phyloP scores from a whole-genome alignment of 2,329 filamentous ascomycete genomes.

The Nigrograna mackinnonii region DNA sequence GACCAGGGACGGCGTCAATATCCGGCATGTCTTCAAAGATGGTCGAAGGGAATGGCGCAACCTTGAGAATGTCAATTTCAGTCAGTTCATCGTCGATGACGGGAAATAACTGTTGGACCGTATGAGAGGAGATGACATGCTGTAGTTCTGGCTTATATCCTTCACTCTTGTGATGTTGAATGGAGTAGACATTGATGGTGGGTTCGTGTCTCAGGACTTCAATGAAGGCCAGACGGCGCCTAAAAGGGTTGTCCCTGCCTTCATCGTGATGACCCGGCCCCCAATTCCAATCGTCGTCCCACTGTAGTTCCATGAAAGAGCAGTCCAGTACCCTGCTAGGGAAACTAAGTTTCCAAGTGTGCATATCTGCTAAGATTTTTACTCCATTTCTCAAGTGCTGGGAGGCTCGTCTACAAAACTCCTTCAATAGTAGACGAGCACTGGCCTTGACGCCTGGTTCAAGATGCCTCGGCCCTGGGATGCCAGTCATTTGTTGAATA shows the following conservation, averaged over 20 bases:
- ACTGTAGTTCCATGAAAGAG: constrained; percentile 3
- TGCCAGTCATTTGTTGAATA: constrained; percentile 13
- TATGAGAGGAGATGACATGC: neutral
- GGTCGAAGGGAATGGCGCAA: neutral
- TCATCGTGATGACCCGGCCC: neutral
- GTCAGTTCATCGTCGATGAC: neutral
- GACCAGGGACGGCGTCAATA: neutral
- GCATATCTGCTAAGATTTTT: constrained; percentile 8
- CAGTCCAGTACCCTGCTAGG: no score
- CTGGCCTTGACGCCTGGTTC: neutral
- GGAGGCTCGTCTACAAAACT: constrained; percentile 7
- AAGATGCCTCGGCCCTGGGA: constrained; percentile 6
- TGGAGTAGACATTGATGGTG: constrained; percentile 10
- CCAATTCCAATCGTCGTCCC: constrained; percentile 10
- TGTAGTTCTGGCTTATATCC: neutral
- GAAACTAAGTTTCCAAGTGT: constrained; percentile 11
- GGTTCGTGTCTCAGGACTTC: constrained; percentile 9
- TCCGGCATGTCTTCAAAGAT: neutral
- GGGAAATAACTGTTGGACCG: neutral
- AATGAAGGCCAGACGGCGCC: constrained; percentile 6
- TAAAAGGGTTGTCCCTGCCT: neutral
- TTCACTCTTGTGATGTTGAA: neutral
- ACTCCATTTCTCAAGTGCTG: constrained; percentile 12
- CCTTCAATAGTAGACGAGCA: neutral
- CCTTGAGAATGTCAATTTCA: neutral